These are phyloP conservation scores for Fusarium begoniae DNA, from an alignment of 2,329 filamentous ascomycete species.

Conservation along the genomic window DNA sequence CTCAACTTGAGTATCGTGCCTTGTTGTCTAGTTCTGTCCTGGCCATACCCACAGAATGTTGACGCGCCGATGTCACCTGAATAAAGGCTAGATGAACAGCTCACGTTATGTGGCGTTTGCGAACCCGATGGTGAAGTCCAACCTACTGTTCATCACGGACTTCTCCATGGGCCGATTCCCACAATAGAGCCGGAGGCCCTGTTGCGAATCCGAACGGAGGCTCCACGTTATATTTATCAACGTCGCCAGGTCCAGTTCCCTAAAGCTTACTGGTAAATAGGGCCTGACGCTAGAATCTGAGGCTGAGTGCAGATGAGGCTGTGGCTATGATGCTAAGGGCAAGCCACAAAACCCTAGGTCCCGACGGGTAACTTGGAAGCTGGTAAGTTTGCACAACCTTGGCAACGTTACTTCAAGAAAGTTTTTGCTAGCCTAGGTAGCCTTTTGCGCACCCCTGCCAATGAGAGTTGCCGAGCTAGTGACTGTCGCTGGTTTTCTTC, in stretches of 20 bases:
- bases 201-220: slow-evolving; percentile 21
- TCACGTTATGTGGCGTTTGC: slow-evolving; percentile 4
- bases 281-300: slow-evolving; percentile 4
- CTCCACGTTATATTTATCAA: slow-evolving; percentile 28
- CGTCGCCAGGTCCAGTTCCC: neutral
- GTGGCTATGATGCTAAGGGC: slow-evolving; percentile 16
- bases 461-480: slow-evolving; percentile 23
- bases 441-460: slow-evolving; percentile 9
- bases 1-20: slow-evolving; percentile 23
- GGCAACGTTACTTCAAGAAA: slow-evolving; percentile 35
- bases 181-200: neutral
- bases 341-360: slow-evolving; percentile 22
- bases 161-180: slow-evolving; percentile 14
- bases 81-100: slow-evolving; percentile 10
- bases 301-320: slow-evolving; percentile 25
- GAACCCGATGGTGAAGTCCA: neutral
- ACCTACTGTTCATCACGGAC: neutral
- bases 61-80: slow-evolving; percentile 26
- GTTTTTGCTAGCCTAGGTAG: neutral
- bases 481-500: neutral
- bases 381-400: slow-evolving; percentile 22
- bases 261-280: neutral
- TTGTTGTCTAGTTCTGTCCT: slow-evolving; percentile 17
- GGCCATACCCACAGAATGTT: slow-evolving; percentile 27
- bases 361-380: neutral